Evolutionary conservation across 116 monocot species (phyloP), one percentile per base, ranked within the genome.

Genomic region (Zostera marina): DNA sequence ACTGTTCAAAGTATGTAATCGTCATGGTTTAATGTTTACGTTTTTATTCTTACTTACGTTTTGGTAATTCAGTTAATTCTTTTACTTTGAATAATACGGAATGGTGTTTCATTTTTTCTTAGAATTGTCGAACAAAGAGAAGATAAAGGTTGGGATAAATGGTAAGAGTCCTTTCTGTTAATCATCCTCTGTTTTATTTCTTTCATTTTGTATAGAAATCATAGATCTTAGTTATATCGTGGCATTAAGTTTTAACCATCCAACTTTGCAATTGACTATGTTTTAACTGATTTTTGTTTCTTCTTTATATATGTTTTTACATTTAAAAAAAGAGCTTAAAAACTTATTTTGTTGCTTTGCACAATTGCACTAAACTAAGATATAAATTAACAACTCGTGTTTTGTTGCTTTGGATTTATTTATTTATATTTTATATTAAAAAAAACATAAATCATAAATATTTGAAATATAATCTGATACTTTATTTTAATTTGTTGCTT

Each of bases 131-230:
- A 61, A 41, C 5, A 62, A 54, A 32, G 69, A 61, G 46, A 69
- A 69, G 69, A 69, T 17, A n/a, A 62, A 47, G 62, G 26, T 69
- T 45, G 69, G 69, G 11, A 62, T 69, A 15, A 69, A 69, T 41
- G 69, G 69, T 69, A 24, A 16, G 62, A 13, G 3, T 56, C 10
- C 21, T 11, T 15, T 17, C 13, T 48, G 4, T 58, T 53, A 40
- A 42, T 43, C 16, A 53, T 41, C 12, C 9, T 26, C 9, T 57
- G 38, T 57, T 15, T 39, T 38, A 14, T 14, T 48, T 23, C 26
- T 38, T 8, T 38, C 49, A 12, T 6, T 22, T n/a, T 19, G 44
- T 45, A 45, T 45, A 11, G 1, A 45, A 45, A 45, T 45, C 12
- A 14, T 45, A 11, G 0, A 45, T 45, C 5, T 45, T 45, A 45